phyloP scores from a whole-genome alignment of 441 rosid species.

The Eutrema salsugineum region DNA sequence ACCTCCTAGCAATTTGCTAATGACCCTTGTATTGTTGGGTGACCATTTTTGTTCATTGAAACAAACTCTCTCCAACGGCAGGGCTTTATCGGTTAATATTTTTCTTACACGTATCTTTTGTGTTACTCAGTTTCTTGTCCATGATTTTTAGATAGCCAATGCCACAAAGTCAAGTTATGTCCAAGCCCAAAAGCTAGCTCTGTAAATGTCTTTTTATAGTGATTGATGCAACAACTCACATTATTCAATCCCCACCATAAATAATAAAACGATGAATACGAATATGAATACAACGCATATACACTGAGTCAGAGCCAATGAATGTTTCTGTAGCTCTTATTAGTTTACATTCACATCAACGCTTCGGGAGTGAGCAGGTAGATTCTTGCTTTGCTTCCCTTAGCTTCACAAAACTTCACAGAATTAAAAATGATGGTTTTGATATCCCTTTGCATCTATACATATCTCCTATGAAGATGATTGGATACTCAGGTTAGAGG shows the following conservation, averaged over 20 bases:
- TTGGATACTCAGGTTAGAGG: background rate
- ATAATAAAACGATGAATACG: background rate
- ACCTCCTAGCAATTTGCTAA: background rate
- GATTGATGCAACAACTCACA: conserved; percentile 10
- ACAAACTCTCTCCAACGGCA: background rate
- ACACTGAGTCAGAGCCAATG: conserved; percentile 2
- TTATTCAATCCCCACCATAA: background rate
- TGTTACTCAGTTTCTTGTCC: too few relatives aligned
- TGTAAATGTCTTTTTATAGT: background rate
- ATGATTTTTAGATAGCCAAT: background rate
- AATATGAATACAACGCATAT: conserved; percentile 3
- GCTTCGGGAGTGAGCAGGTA: background rate
- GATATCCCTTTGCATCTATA: conserved; percentile 1
- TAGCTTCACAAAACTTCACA: conserved; percentile 6
- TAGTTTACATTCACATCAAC: conserved; percentile 17
- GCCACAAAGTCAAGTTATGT: background rate
- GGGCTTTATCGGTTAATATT: background rate
- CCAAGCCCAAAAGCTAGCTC: background rate
- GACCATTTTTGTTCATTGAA: background rate
- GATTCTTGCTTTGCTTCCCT: conserved; percentile 8
- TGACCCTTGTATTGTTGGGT: background rate
- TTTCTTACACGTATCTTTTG: background rate
- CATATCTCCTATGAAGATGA: conserved; percentile 4
- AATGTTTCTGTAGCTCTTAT: conserved; percentile 20
- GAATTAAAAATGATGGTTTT: background rate